These are phyloP conservation scores for Phytophthora pini DNA, from an alignment of 352 stramenopile genomes.

Conservation along the genomic window DNA sequence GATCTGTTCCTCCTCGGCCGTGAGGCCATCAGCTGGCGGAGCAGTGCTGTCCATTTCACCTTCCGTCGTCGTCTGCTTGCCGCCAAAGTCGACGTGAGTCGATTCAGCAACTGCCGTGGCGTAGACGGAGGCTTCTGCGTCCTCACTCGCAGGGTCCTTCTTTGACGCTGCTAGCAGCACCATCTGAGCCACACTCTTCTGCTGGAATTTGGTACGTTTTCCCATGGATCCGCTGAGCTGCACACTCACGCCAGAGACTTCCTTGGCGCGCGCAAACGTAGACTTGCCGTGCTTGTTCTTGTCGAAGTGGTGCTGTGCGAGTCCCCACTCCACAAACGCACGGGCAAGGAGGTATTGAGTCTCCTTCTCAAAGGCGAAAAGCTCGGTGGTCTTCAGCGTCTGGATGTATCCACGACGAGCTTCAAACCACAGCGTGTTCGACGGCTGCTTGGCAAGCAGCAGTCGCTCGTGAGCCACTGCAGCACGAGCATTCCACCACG, in stretches of 20 bases:
- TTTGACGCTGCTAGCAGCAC: slow-evolving; percentile 77
- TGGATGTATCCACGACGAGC: slow-evolving; percentile 63
- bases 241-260: slow-evolving; percentile 82
- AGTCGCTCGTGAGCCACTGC: slow-evolving; percentile 76
- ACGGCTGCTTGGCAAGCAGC: slow-evolving; percentile 64
- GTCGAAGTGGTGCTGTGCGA: slow-evolving; percentile 94
- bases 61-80: slow-evolving; percentile 43
- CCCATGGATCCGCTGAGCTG: slow-evolving; percentile 93
- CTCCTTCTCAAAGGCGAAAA: slow-evolving; percentile 50
- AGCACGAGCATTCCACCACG: slow-evolving; percentile 83
- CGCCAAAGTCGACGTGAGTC: slow-evolving; percentile 76
- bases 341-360: slow-evolving; percentile 68
- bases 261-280: slow-evolving; percentile 89
- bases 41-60: slow-evolving; percentile 10
- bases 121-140: slow-evolving; percentile 57
- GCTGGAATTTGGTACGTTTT: slow-evolving; percentile 96
- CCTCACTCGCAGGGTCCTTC: slow-evolving; percentile 39
- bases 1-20: slow-evolving; percentile 56
- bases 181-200: slow-evolving; percentile 92
- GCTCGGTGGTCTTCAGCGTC: slow-evolving; percentile 38
- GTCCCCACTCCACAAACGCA: slow-evolving; percentile 93
- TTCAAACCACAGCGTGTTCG: slow-evolving; percentile 85
- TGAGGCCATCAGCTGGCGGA: slow-evolving; percentile 43
- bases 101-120: slow-evolving; percentile 58
- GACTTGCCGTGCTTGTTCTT: slow-evolving; percentile 90